A percentile compares a stretch with the other conserved stretches of the same genome.
These are phyloP conservation scores for Fusarium sublunatum DNA, from an alignment of 2,329 filamentous ascomycete genomes.

Conservation along the genomic window DNA sequence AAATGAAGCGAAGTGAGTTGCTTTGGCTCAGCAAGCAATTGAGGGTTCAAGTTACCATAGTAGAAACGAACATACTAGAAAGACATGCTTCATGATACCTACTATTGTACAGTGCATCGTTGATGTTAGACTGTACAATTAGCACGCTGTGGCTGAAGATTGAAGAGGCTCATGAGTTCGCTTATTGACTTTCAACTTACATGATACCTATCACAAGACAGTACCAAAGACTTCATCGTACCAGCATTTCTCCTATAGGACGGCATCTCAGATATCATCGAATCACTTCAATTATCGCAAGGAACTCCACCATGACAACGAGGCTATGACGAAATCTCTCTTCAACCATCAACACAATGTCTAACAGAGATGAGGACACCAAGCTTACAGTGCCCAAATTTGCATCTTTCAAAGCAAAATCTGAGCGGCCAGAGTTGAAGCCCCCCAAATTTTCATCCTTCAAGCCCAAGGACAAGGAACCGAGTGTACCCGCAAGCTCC, in stretches of 20 bases:
- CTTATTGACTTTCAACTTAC: slow-evolving; percentile 16
- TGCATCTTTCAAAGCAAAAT: slow-evolving; percentile 70
- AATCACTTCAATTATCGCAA: not conserved
- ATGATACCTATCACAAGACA: slow-evolving; percentile 5
- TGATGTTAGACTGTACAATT: not conserved
- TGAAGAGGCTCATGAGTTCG: slow-evolving; percentile 8
- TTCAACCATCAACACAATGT: slow-evolving; percentile 42
- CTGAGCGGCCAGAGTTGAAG: slow-evolving; percentile 33
- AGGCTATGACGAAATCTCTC: slow-evolving; percentile 23
- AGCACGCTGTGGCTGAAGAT: slow-evolving; percentile 19
- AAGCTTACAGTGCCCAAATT: slow-evolving; percentile 71
- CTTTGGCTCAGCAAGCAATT: too few relatives aligned
- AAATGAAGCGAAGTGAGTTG: too few relatives aligned
- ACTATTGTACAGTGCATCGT: not conserved
- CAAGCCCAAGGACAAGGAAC: slow-evolving; percentile 60
- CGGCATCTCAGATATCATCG: not conserved
- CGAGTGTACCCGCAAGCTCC: slow-evolving; percentile 26
- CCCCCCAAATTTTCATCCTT: slow-evolving; percentile 81
- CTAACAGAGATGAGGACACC: slow-evolving; percentile 40
- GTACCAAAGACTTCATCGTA: not conserved
- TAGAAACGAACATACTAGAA: too few relatives aligned
- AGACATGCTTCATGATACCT: too few relatives aligned
- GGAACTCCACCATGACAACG: not conserved
- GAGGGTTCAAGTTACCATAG: too few relatives aligned
- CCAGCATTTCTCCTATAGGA: not conserved